A percentile compares a stretch with the other conserved stretches of the same genome.
Evolutionary conservation across 2,329 filamentous ascomycete species (phyloP).

Genomic region (Hymenoscyphus salicellus): DNA sequence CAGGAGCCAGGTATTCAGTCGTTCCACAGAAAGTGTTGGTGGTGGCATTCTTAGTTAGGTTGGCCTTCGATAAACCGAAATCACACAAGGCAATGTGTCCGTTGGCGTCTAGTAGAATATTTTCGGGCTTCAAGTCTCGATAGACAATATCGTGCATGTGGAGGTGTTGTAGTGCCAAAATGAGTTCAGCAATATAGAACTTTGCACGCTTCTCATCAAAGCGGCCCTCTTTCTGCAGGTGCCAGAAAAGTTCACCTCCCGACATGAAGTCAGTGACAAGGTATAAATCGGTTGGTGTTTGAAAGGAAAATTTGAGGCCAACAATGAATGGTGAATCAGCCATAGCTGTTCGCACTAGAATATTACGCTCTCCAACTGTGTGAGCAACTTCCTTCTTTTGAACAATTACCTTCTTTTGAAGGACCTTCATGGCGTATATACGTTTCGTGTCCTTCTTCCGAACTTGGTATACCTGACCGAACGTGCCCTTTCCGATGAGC

Average conservation of each 20-base stretch:
- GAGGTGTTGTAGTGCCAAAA: constrained; percentile 88
- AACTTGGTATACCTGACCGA: constrained; percentile 97
- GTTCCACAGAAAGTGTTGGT: constrained; percentile 99
- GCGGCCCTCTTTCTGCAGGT: constrained; percentile 92
- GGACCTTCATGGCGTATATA: constrained; percentile 98
- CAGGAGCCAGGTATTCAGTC: constrained; percentile 93
- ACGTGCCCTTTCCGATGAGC: constrained; percentile 95
- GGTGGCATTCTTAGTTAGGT: constrained; percentile 92
- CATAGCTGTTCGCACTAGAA: constrained; percentile 83
- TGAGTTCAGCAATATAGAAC: constrained; percentile 98
- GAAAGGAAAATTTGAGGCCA: constrained; percentile 96
- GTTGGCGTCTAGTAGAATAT: constrained; percentile 93
- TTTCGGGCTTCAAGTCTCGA: constrained; percentile 94
- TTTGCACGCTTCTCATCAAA: constrained; percentile 94
- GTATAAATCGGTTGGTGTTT: constrained; percentile 93
- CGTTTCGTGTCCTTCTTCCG: constrained; percentile 93
- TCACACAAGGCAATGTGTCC: constrained; percentile 97
- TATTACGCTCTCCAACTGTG: constrained; percentile 94
- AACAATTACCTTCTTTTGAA: constrained; percentile 99
- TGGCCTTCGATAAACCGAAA: constrained; percentile 96
- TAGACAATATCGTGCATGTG: constrained; percentile 98
- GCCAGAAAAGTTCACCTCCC: constrained; percentile 96
- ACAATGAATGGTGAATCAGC: constrained; percentile 97
- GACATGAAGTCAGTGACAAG: constrained; percentile 99
- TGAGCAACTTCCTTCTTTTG: constrained; percentile 99